A percentile compares a stretch with the other conserved stretches of the same genome.
Conservation (phyloP, 768 basidiomycete species). For the Mycena olivaceomarginata region DNA sequence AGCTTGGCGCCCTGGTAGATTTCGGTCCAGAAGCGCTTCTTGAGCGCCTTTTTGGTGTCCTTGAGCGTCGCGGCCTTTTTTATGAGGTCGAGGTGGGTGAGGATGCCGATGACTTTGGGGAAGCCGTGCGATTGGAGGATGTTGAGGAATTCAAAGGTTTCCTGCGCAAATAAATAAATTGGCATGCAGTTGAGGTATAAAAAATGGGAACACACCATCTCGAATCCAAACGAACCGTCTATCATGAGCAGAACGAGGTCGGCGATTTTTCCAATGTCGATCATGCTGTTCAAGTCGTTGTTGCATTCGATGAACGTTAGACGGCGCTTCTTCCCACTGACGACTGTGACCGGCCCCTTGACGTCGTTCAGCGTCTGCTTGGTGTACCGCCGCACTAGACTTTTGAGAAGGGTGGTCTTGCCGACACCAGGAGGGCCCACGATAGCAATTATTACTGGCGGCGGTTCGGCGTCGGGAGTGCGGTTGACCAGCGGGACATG, state of each 20-base stretch:
- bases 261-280: conserved; percentile 97
- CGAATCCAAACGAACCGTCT: conserved; percentile 98
- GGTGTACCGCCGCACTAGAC: conserved; percentile 92
- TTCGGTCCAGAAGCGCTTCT: conserved; percentile 99
- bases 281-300: conserved; percentile 98
- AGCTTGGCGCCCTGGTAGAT: conserved; percentile 99
- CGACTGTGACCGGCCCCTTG: conserved; percentile 95
- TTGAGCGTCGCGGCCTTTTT: conserved; percentile 93
- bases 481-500: conserved; percentile 98
- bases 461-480: conserved; percentile 93
- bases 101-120: conserved; percentile 97
- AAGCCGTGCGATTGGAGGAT: conserved; percentile 98
- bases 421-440: conserved; percentile 98
- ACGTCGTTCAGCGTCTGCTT: conserved; percentile 94
- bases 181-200: conserved; percentile 9
- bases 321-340: conserved; percentile 93
- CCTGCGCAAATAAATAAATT: conserved; percentile 60
- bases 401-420: conserved; percentile 95
- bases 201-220: conserved; percentile 83
- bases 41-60: conserved; percentile 94
- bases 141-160: conserved; percentile 99
- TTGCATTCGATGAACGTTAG: conserved; percentile 99
- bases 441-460: conserved; percentile 95
- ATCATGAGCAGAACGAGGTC: conserved; percentile 98
- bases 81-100: conserved; percentile 97